Evolutionary conservation across 441 rosid genomes (phyloP), one percentile per base, ranked within the genome.

Genomic region (Arabidopsis hybrid): DNA sequence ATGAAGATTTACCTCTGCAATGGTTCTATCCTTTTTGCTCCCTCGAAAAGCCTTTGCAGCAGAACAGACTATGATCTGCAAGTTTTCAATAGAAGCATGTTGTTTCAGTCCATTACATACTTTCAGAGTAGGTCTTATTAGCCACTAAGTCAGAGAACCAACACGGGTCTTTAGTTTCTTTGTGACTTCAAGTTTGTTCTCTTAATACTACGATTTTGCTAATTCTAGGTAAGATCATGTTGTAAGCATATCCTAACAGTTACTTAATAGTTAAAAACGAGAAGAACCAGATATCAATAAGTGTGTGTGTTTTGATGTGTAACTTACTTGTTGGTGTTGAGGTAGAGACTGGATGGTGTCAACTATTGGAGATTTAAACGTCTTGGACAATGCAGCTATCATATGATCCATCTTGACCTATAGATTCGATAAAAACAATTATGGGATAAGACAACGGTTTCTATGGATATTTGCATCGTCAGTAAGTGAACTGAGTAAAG

Each of bases 291-390:
- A 61, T 46, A 40, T 49, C 38, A 5, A 56, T 43, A 14, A 32
- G 5, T 34, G 32, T 5, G n/a, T 42, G 38, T 21, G 18, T 42
- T 31, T 21, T 59, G 36, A 32, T 67, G 40, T 36, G 78, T 39
- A 40, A 81, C 84, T 81, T 83, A 95, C 99, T 83, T 92, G 98
- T 69, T 95, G 98, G 77, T 95, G 98, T 79, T 92, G 98, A 60
- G 99, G 98, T 83, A 95, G 97, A 64, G 93, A 86, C 74, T 87
- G 91, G 52, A 95, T 92, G 71, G 87, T 92, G 79, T 95, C 95
- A 26, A 92, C 91, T 73, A 82, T 68, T 7, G 92, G 98, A 45
- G 95, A 88, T 75, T 81, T 85, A 72, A 82, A 95, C 43, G 93
- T 90, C 78, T 90, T 92, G 60, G 99, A 84, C 78, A 95, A 80